These are phyloP conservation scores for Russula ochroleuca DNA, from an alignment of 768 basidiomycete species.

Conservation along the genomic window DNA sequence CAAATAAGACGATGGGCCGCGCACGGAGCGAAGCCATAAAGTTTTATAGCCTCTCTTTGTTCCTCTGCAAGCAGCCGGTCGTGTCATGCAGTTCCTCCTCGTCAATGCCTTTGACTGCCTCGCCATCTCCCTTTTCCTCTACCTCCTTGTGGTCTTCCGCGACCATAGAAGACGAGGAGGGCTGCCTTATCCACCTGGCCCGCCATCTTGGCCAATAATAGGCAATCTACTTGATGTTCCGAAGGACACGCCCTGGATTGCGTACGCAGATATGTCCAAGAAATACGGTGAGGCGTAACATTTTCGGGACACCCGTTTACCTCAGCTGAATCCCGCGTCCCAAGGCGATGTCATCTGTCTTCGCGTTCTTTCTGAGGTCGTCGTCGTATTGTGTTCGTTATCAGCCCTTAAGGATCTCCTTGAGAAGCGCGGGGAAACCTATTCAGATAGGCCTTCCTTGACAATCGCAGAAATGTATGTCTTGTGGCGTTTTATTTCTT, in stretches of 20 bases:
- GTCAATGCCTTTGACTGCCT: not conserved
- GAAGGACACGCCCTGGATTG: not conserved
- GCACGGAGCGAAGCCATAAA: not conserved
- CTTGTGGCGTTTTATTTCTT: not conserved
- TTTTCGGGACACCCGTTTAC: not conserved
- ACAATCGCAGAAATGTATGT: conserved; percentile 9
- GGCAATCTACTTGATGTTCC: conserved; percentile 9
- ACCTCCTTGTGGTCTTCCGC: not conserved
- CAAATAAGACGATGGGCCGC: no score
- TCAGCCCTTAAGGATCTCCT: conserved; percentile 46
- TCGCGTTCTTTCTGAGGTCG: conserved; percentile 42
- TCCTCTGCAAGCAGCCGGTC: not conserved
- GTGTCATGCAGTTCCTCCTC: not conserved
- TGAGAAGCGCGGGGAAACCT: conserved; percentile 46
- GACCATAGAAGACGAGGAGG: conserved; percentile 4
- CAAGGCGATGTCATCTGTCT: conserved; percentile 22
- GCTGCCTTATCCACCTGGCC: conserved; percentile 11
- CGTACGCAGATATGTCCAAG: conserved; percentile 5
- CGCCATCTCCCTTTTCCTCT: not conserved
- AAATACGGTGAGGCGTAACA: not conserved
- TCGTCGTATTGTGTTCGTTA: conserved; percentile 47
- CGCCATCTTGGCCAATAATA: conserved; percentile 1
- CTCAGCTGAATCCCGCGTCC: not conserved
- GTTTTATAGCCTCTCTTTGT: no score
- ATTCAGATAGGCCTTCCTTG: conserved; percentile 14